Percentiles rank a stretch among this genome's conserved stretches.
Evolutionary conservation across 192 early-diverging fungal genomes (phyloP).

Genomic region (Thamnidium elegans): DNA sequence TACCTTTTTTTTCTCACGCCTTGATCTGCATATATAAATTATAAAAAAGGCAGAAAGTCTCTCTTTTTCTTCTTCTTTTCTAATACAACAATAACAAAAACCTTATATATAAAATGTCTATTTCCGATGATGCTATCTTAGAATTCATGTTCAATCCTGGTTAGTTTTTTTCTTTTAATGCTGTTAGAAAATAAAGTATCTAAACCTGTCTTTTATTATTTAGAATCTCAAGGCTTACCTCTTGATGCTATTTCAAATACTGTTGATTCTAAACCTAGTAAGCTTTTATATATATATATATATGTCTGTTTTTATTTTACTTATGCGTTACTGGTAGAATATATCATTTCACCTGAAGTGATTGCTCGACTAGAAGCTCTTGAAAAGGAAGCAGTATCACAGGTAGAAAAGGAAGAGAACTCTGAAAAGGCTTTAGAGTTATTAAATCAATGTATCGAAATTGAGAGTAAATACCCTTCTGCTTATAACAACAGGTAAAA

Average conservation of each 20-base stretch:
- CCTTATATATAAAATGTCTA: neutral
- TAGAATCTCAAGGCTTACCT: constrained; percentile 34
- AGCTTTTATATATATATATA: neutral
- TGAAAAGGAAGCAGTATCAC: constrained; percentile 39
- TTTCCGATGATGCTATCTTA: constrained; percentile 35
- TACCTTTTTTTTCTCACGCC: constrained; percentile 15
- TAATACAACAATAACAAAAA: constrained; percentile 1
- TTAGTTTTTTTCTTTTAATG: neutral
- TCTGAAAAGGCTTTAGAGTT: constrained; percentile 35
- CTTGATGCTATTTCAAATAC: constrained; percentile 24
- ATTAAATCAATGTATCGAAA: constrained; percentile 38
- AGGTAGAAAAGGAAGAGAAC: constrained; percentile 44
- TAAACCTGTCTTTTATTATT: neutral
- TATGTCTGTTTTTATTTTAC: neutral
- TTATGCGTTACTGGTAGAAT: neutral
- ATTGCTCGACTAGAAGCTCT: constrained; percentile 33
- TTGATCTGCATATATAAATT: neutral
- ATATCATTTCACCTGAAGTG: constrained; percentile 18
- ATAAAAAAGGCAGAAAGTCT: neutral
- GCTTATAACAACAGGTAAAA: constrained; percentile 51
- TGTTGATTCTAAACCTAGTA: constrained; percentile 24
- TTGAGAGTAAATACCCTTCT: constrained; percentile 47
- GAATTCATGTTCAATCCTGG: constrained; percentile 38
- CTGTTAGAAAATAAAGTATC: neutral
- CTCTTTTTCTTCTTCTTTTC: neutral